Evolutionary conservation across 1,284 basidiomycete species (phyloP).

Genomic region (Pholiota adiposa): DNA sequence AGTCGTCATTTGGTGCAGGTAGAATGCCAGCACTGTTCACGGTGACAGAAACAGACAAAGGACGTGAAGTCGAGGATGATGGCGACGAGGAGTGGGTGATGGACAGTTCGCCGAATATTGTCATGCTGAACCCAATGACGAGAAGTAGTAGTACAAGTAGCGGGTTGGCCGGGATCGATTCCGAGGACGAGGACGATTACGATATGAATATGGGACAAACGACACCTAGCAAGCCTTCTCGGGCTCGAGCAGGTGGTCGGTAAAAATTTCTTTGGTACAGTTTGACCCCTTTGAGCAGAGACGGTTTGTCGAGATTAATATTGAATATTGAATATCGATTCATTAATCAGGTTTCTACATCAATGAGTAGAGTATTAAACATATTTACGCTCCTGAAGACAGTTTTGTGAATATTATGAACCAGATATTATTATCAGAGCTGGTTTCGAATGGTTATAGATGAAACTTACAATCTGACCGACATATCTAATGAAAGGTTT

Average conservation of each 20-base stretch:
- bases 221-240: constrained; percentile 20
- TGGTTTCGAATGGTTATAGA: too few relatives aligned
- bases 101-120: constrained; percentile 41
- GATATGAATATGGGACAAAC: constrained; percentile 4
- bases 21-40: background rate
- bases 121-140: constrained; percentile 31
- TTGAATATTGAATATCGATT: too few relatives aligned
- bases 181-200: constrained; percentile 13
- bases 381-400: too few relatives aligned
- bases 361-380: too few relatives aligned
- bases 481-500: too few relatives aligned
- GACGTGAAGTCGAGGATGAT: constrained; percentile 26
- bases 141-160: constrained; percentile 7
- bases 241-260: background rate
- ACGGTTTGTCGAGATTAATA: too few relatives aligned
- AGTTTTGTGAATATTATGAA: too few relatives aligned
- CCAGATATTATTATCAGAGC: too few relatives aligned
- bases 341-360: too few relatives aligned
- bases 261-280: too few relatives aligned
- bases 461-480: too few relatives aligned
- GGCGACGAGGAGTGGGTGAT: constrained; percentile 44
- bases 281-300: too few relatives aligned
- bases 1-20: background rate
- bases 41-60: constrained; percentile 2
- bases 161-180: constrained; percentile 3